Percentiles rank a stretch among this genome's conserved stretches.
Evolutionary conservation across 1,284 basidiomycete genomes (phyloP).

Genomic region (Anthracocystis panici-leucophaei): DNA sequence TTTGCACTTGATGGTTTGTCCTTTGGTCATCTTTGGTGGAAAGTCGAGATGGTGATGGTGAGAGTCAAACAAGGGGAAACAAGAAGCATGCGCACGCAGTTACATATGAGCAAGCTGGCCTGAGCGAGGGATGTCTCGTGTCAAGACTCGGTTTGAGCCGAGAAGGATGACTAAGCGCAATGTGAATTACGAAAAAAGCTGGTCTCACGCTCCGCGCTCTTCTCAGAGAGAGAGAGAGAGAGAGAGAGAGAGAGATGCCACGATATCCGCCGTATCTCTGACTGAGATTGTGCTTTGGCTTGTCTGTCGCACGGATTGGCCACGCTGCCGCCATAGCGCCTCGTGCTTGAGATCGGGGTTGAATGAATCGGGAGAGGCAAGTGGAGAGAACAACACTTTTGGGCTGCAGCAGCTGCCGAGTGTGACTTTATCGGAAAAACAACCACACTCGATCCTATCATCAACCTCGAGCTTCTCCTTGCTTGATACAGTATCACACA

Average conservation of each 20-base stretch:
- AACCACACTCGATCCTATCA: neutral
- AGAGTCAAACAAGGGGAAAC: neutral
- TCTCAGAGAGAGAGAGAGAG: too few relatives aligned
- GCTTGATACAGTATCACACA: neutral
- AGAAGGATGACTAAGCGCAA: neutral
- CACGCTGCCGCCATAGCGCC: too few relatives aligned
- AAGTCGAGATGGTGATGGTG: neutral
- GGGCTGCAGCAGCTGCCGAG: neutral
- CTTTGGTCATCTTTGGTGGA: conserved; percentile 41
- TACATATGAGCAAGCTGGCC: neutral
- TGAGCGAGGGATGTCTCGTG: conserved; percentile 38
- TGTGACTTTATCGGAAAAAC: conserved; percentile 8
- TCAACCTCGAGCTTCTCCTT: neutral
- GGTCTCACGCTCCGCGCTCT: too few relatives aligned
- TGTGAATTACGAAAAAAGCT: too few relatives aligned
- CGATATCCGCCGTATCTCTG: too few relatives aligned
- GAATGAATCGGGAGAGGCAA: too few relatives aligned
- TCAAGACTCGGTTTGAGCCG: neutral
- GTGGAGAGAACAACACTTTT: conserved; percentile 1
- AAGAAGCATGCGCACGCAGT: neutral
- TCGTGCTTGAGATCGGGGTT: too few relatives aligned
- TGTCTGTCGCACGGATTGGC: too few relatives aligned
- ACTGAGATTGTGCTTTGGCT: too few relatives aligned
- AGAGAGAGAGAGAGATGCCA: too few relatives aligned
- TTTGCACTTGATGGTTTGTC: conserved; percentile 67